Evolutionary conservation across 345 rosid genomes (phyloP).

Genomic region (Gossypium sturtianum): DNA sequence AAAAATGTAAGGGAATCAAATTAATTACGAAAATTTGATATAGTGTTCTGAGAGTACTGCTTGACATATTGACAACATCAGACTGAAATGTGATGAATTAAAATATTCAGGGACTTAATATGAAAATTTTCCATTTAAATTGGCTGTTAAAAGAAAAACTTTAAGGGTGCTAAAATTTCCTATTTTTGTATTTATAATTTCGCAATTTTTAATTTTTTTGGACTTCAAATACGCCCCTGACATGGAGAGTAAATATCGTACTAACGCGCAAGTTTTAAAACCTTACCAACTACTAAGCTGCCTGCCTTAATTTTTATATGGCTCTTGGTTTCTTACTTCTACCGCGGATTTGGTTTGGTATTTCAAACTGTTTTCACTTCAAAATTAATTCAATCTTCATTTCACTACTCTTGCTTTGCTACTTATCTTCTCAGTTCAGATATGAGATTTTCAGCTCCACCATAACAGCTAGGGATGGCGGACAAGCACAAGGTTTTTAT

Average conservation of each 20-base stretch:
- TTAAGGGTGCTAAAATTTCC: too few relatives aligned
- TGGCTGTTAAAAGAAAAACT: too few relatives aligned
- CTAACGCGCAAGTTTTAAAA: not conserved
- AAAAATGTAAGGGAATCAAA: too few relatives aligned
- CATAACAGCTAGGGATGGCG: slow-evolving; percentile 17
- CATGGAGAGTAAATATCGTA: not conserved
- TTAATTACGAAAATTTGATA: too few relatives aligned
- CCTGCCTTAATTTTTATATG: not conserved
- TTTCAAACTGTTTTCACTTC: not conserved
- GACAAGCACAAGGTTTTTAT: slow-evolving; percentile 17
- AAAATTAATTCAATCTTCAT: not conserved
- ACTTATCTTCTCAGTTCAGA: not conserved
- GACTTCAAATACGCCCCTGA: not conserved
- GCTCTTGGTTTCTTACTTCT: not conserved
- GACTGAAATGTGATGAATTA: too few relatives aligned
- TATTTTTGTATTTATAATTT: too few relatives aligned
- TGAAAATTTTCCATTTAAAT: too few relatives aligned
- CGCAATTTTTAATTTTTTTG: too few relatives aligned
- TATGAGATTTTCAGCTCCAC: slow-evolving; percentile 11
- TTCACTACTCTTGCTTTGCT: not conserved
- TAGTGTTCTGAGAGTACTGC: rapidly evolving
- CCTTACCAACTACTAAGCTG: not conserved
- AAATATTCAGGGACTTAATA: too few relatives aligned
- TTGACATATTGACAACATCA: rapidly evolving
- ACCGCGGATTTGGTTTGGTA: not conserved